These are phyloP conservation scores for Lagenidium giganteum DNA, from an alignment of 352 stramenopile genomes.

Conservation along the genomic window DNA sequence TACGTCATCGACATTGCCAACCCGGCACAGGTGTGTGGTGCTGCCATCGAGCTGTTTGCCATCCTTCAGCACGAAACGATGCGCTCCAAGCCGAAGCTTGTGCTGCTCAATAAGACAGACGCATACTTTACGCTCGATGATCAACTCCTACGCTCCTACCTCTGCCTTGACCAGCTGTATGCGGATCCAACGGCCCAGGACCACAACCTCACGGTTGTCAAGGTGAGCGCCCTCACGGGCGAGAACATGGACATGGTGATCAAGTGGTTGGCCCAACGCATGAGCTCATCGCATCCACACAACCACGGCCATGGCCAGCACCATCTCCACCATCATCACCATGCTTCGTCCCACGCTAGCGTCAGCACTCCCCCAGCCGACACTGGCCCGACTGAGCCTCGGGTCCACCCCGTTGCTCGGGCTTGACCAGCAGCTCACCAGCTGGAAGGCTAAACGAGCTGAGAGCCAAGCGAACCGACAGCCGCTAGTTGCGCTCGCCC, in stretches of 20 bases:
- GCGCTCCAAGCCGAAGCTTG: constrained; percentile 48
- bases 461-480: too few relatives aligned
- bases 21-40: constrained; percentile 33
- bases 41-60: constrained; percentile 60
- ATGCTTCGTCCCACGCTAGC: constrained; percentile 11
- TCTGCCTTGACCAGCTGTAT: constrained; percentile 49
- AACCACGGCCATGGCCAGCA: not conserved
- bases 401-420: too few relatives aligned
- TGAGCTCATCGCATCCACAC: constrained; percentile 1
- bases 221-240: constrained; percentile 49
- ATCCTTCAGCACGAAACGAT: constrained; percentile 48
- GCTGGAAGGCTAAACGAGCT: too few relatives aligned
- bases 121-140: constrained; percentile 38
- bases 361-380: too few relatives aligned
- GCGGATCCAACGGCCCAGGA: constrained; percentile 16
- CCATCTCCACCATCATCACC: constrained; percentile 1
- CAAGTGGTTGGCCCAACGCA: constrained; percentile 43
- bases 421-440: too few relatives aligned
- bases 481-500: constrained; percentile 46
- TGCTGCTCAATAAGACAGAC: constrained; percentile 74
- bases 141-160: constrained; percentile 36
- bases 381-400: too few relatives aligned
- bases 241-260: constrained; percentile 54
- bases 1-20: constrained; percentile 66
- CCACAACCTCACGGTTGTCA: constrained; percentile 42